Evolutionary conservation across 2,329 filamentous ascomycete species (phyloP), one percentile per base, ranked within the genome.

Genomic region (Dactylella cylindrospora): DNA sequence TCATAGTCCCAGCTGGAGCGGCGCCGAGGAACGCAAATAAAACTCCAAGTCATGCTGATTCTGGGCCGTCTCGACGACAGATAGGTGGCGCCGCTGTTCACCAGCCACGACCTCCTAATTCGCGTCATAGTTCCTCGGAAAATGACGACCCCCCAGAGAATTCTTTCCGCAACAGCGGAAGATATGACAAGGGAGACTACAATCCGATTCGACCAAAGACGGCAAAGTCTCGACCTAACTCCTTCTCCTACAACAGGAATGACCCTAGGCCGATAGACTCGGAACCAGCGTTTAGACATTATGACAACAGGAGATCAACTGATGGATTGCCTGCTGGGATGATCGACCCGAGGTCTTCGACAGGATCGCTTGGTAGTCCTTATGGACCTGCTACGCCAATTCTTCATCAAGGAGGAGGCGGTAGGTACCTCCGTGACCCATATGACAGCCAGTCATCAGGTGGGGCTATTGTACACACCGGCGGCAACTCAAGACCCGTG

Each of bases 41-140:
- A n/a, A 62, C 57, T n/a, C 57, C 57, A 1, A 47, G 49, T 5
- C 55, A 52, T 25, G 55, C 39, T 9, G 57, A 62, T 17, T 20
- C 38, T 22, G 47, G 41, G 2, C 15, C 43, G 3, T 35, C 19
- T 7, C 29, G 49, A 9, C 36, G 57, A 31, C 36, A 28, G 12
- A 25, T 20, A 1, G 19, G 36, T 2, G 35, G 41, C 3, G 38
- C 55, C 1, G 13, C 36, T 3, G 15, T 54, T n/a, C 57, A 62
- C 12, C 57, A 62, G 20, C 25, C 49, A 3, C 49, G 57, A 5
- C 57, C 57, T 13, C 57, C 57, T n/a, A 53, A 49, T 17, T 62
- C 57, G 4, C 43, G 57, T 1, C 57, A 62, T 15, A 62, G 57
- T 22, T 62, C 57, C 4, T 62, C 57, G 19, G 57, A 62, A 23